A percentile compares a stretch with the other conserved stretches of the same genome.
Evolutionary conservation across 2,329 filamentous ascomycete genomes (phyloP).

Genomic region (Septoria linicola): DNA sequence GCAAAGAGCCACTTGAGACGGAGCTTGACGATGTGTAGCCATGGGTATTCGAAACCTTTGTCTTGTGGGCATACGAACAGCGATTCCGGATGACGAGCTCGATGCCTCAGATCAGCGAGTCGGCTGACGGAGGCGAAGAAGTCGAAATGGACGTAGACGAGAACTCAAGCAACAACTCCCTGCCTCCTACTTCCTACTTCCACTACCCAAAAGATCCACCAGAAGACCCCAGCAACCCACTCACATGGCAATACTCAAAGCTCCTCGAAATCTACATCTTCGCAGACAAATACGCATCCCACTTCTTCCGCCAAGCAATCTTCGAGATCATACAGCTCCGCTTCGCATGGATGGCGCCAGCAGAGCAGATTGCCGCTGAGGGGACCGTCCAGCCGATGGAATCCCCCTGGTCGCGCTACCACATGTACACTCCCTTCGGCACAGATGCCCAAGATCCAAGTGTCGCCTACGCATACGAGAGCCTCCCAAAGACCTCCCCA

Average conservation of each 20-base stretch:
- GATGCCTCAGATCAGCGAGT: not conserved
- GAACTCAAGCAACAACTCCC: not conserved
- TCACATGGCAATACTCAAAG: not conserved
- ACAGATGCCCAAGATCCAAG: no score
- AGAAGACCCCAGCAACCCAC: not conserved
- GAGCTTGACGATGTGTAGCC: not conserved
- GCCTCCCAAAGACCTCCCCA: no score
- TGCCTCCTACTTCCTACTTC: not conserved
- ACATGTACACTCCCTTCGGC: no score
- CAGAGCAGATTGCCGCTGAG: no score
- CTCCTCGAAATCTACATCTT: constrained; percentile 6
- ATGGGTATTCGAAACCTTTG: not conserved
- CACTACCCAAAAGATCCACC: not conserved
- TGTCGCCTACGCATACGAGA: no score
- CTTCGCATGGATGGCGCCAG: no score
- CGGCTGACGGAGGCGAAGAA: not conserved
- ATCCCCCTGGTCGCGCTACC: no score
- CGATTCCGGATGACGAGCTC: not conserved
- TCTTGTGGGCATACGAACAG: not conserved
- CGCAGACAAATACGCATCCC: constrained; percentile 4
- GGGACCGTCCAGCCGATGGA: no score
- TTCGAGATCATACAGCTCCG: not conserved
- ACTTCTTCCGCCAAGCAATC: not conserved
- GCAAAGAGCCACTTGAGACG: not conserved
- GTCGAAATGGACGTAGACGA: not conserved